Percentiles rank a stretch among this genome's conserved stretches.
Conservation (phyloP, 192 early-diverging fungal genomes). For the Backusella westeae region DNA sequence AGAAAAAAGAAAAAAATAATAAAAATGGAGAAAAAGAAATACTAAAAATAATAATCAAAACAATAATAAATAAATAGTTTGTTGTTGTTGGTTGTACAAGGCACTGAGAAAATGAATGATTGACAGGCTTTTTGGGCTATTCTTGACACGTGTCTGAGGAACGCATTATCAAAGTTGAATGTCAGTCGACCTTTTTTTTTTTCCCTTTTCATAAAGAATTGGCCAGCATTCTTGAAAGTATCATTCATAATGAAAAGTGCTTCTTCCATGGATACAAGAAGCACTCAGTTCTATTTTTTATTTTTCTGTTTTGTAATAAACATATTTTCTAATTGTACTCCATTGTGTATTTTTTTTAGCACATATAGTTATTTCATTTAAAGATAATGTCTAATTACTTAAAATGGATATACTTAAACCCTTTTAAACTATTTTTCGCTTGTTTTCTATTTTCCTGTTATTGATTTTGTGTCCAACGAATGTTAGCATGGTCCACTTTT, state of each 20-base stretch:
- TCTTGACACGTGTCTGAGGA: constrained; percentile 5
- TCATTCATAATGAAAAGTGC: not conserved
- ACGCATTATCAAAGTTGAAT: constrained; percentile 1
- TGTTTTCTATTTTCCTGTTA: too few relatives aligned
- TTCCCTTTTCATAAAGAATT: not conserved
- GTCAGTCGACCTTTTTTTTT: not conserved
- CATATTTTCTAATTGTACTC: not conserved
- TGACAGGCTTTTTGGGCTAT: constrained; percentile 3
- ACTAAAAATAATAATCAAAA: not conserved
- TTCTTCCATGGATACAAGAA: not conserved
- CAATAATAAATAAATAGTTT: not conserved
- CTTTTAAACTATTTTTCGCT: too few relatives aligned
- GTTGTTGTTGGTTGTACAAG: not conserved
- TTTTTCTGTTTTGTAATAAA: not conserved
- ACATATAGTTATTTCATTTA: not conserved
- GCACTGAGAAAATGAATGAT: not conserved
- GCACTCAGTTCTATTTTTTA: not conserved
- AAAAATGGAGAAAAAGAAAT: not conserved
- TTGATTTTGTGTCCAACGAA: too few relatives aligned
- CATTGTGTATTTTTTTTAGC: not conserved
- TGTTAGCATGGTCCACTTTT: too few relatives aligned
- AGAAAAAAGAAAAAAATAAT: not conserved
- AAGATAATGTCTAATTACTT: too few relatives aligned
- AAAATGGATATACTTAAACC: too few relatives aligned
- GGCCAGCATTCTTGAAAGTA: not conserved